Evolutionary conservation across 2,329 filamentous ascomycete genomes (phyloP), one percentile per base, ranked within the genome.

Genomic region (Corinectria fuckeliana): DNA sequence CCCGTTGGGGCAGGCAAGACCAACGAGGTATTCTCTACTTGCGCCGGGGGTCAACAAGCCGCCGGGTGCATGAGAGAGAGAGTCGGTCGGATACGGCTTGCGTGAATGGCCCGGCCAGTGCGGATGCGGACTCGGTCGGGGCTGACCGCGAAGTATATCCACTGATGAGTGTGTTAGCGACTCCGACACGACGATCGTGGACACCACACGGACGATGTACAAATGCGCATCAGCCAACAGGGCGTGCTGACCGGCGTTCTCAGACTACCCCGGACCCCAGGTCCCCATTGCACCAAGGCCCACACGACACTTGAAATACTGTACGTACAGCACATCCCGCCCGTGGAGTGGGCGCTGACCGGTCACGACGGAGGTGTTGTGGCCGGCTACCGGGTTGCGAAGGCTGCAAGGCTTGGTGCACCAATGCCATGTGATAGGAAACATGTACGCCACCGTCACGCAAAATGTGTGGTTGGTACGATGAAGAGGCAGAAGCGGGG

Each of bases 401-500:
- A 25, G 49, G 42, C 59, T 56, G 44, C 50, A 49, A 55, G 53
- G 50, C 50, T 64, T 55, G 54, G 41, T 63, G 47, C 53, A 51
- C 50, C 58, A 50, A 49, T 50, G 55, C 67, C 69, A 71, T 70
- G 69, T 71, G 67, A 68, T 56, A 52, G 58, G 50, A 56, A 55
- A 51, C 42, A 30, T 64, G 67, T 69, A 58, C 59, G 65, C 59
- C 63, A 66, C 68, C 56, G 67, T 70, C 69, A 70, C 64, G 64
- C 65, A 69, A 62, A 62, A 49, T 42, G 49, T 59, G 48, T 71
- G 67, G 69, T 71, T 71, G 69, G 67, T 61, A 69, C 60, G 50
- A 61, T 62, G 32, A 28, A 45, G 53, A 68, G 58, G 51, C 44
- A 62, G 63, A 66, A 62, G 67, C 62, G 64, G 62, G 50, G 66